Evolutionary conservation across 345 rosid species (phyloP).

Genomic region (Eucalyptus curtisii): DNA sequence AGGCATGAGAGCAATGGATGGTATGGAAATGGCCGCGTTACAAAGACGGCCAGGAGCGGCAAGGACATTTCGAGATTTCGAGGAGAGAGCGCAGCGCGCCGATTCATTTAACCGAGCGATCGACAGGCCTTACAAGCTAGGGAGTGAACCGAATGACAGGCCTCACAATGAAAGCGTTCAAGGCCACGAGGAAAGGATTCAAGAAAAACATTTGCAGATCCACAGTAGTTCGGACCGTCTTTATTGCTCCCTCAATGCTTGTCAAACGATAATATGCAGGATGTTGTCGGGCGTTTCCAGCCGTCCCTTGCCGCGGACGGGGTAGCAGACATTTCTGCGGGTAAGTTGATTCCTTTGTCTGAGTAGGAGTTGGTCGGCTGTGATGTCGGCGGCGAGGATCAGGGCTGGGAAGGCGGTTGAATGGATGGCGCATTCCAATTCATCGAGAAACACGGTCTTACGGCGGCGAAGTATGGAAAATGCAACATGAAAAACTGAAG

Average conservation of each 20-base stretch:
- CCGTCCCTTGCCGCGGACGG: slow-evolving; percentile 7
- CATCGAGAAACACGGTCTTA: slow-evolving; percentile 4
- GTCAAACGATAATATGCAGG: background rate
- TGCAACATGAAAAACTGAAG: slow-evolving; percentile 8
- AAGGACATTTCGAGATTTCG: slow-evolving; percentile 6
- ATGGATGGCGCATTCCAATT: slow-evolving; percentile 10
- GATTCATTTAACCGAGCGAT: slow-evolving; percentile 6
- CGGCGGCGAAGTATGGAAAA: slow-evolving; percentile 2
- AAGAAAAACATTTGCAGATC: background rate
- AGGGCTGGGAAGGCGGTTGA: background rate
- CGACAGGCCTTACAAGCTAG: slow-evolving; percentile 19
- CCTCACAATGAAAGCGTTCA: slow-evolving; percentile 14
- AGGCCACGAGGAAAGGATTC: background rate
- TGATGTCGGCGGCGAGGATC: background rate
- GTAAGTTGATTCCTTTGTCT: background rate
- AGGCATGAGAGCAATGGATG: slow-evolving; percentile 15
- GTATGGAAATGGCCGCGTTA: slow-evolving; percentile 12
- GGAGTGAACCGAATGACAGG: slow-evolving; percentile 28
- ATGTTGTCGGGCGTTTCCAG: slow-evolving; percentile 12
- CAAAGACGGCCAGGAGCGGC: background rate
- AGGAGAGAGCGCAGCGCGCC: slow-evolving; percentile 4
- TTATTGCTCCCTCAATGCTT: background rate
- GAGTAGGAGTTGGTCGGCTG: background rate
- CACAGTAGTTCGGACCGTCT: background rate
- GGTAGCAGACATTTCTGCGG: background rate